Evolutionary conservation across 169 alveolate species (phyloP), one percentile per base, ranked within the genome.

Genomic region (Plasmodium billcollinsi): DNA sequence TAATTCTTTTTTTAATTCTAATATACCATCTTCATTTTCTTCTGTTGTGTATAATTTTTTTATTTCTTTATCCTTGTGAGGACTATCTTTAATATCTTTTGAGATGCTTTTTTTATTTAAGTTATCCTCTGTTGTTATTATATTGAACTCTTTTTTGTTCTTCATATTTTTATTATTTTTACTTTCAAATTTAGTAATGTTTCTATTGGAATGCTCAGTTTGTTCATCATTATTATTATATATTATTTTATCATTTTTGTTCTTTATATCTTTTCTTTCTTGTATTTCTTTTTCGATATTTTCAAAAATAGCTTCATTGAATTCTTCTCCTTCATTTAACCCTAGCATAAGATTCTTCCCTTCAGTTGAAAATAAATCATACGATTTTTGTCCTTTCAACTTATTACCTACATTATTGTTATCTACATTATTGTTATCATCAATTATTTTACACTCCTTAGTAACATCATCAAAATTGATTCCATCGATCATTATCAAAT

Each of bases 401-500:
- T 33, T 62, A 6, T 21, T 62, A 18, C 24, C 49, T 5, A 39
- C 47, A 21, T 62, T 39, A 39, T 5, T 39, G 4, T 39, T 6
- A 7, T 39, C 9, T 0, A 24, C 20, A 12, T 21, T 20, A 3
- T 61, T 62, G 29, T 43, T 33, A 62, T 11, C 86, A 21, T 45
- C 86, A 29, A 45, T 63, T 49, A 54, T 33, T 67, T 78, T 78
- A 61, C 89, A 78, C 58, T 78, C 89, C 49, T 78, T 78, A 18
- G 89, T 78, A 45, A 78, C 65, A 7, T 78, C 89, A 4, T 49
- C n/a, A 20, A 78, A 78, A 58, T 65, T 78, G 1, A 78, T 78
- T 39, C 89, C 89, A 33, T 78, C 89, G 50, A 78, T 78, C 15
- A 78, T 75, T 12, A 78, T 56, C 3, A 71, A 78, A 47, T 0